These are phyloP conservation scores for Phytophthora vignae DNA, from an alignment of 352 stramenopile genomes.

Conservation along the genomic window DNA sequence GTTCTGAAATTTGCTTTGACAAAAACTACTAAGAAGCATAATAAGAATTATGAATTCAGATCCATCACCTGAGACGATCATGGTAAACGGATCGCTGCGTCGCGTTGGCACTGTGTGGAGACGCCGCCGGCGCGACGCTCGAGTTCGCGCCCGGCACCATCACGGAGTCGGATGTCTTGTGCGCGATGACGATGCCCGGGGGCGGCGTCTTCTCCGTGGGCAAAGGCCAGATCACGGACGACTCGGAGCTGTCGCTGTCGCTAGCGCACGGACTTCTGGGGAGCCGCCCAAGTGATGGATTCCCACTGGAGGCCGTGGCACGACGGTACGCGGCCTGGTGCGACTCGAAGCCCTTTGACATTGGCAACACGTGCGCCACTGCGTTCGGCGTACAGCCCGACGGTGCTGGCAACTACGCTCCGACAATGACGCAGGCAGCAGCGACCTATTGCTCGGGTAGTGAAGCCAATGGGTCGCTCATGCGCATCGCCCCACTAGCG, in stretches of 20 bases:
- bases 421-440: conserved; percentile 39
- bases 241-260: conserved; percentile 66
- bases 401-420: conserved; percentile 22
- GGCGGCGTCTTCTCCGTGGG: conserved; percentile 52
- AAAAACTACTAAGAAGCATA: too few relatives aligned
- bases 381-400: conserved; percentile 44
- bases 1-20: too few relatives aligned
- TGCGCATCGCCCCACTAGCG: conserved; percentile 57
- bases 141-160: conserved; percentile 53
- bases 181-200: conserved; percentile 60
- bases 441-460: conserved; percentile 33
- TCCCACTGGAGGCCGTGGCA: conserved; percentile 53
- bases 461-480: conserved; percentile 65
- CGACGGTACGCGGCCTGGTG: conserved; percentile 48
- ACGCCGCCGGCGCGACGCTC: conserved; percentile 62
- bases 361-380: conserved; percentile 56
- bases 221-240: conserved; percentile 65
- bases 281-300: conserved; percentile 32
- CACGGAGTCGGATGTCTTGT: conserved; percentile 24
- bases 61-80: too few relatives aligned
- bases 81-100: too few relatives aligned
- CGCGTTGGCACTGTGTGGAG: conserved; percentile 42
- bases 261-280: conserved; percentile 43
- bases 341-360: conserved; percentile 53
- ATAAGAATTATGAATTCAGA: too few relatives aligned